Evolutionary conservation across 345 rosid genomes (phyloP), one percentile per base, ranked within the genome.

Genomic region (Iberis pinnata): DNA sequence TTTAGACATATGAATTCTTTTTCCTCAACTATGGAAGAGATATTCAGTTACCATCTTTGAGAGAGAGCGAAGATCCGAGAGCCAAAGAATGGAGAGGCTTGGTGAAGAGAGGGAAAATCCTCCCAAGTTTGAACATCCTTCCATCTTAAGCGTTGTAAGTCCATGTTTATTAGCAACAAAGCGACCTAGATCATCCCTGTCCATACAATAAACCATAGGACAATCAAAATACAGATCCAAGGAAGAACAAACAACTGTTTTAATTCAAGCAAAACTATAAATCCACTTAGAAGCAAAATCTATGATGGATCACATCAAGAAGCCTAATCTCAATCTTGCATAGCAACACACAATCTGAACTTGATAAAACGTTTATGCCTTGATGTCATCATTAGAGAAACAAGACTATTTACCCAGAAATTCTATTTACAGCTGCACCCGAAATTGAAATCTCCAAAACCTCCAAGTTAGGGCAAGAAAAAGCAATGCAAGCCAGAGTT

Each of bases 141-240:
- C 94, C 95, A 93, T 82, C 79, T 93, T 88, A 65, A 93, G 87
- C 68, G 68, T 76, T 48, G 68, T 70, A 9, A 86, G 86, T 69
- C 89, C 80, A 60, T 83, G 84, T 65, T 78, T 88, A 65, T 86
- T 87, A 36, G 99, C 88, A 58, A 93, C 95, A 86, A 88, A 93
- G 40, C 97, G 95, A 70, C 81, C 78, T 61, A 93, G 58, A 70
- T 88, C 99, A 72, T 86, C 92, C 32, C 97, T 88, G 66, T 73
- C 73, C 31, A 44, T 8, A 47, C 57, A 48, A 65, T 32, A 20
- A 49, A 25, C 47, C 57, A 58, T 16, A 15, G n/a, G 1, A 51
- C 53, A 27, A 54, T 60, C 12, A 45, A 69, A 56, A n/a, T 12
- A 64, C 43, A 48, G 18, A 19, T 33, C 51, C 14, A 40, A 0